Base-by-base conservation (phyloP, 2,329 filamentous ascomycete genomes). In the Dactylella cylindrospora region DNA sequence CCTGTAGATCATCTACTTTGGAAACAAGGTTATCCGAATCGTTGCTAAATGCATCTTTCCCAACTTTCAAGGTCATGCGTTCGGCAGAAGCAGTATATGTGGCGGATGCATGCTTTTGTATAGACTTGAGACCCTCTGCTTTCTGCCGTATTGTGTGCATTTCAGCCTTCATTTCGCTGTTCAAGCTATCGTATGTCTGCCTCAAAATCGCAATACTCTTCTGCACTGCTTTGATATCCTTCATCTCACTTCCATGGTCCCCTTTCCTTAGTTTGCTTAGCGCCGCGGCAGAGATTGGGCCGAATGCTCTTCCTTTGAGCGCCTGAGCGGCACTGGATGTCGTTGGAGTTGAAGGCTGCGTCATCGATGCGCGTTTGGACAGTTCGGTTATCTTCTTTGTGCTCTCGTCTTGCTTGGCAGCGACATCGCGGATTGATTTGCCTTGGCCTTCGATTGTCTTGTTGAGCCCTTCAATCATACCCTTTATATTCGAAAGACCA, bases 1-100 rank as follows among this genome's bases (percentile, higher is more conserved):
- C 93, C 74, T 97, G 93, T n/a, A 98, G 80, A 70, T 97, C 91
- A 71, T 98, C 93, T 8, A 98, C 93, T 70, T 89, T 86, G 67
- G 83, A 85, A 67, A 98, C 90, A 53, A 98, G 84, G 65, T 84
- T 85, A 72, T 97, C 91, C 0, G 89, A 95, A 71, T 97, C 91
- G 20, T 85, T 79, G 44, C 85, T 87, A 61, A 98, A 82, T 59
- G 84, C 81, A 74, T 95, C 95, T 72, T 95, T 94, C 41, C 91
- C 91, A 28, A 79, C 80, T 67, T 86, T 85, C 67, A 98, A 28
- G 20, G 44, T 62, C 15, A 53, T 36, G 13, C 57, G 41, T 26
- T 54, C 90, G 86, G 26, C 91, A n/a, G 83, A 83, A 0, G 88
- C 84, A n/a, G 88, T 76, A 0, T 81, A 77, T 3, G 85, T 82